Evolutionary conservation across 108 stramenopile genomes (phyloP).

Genomic region (Bacterosira constricta): DNA sequence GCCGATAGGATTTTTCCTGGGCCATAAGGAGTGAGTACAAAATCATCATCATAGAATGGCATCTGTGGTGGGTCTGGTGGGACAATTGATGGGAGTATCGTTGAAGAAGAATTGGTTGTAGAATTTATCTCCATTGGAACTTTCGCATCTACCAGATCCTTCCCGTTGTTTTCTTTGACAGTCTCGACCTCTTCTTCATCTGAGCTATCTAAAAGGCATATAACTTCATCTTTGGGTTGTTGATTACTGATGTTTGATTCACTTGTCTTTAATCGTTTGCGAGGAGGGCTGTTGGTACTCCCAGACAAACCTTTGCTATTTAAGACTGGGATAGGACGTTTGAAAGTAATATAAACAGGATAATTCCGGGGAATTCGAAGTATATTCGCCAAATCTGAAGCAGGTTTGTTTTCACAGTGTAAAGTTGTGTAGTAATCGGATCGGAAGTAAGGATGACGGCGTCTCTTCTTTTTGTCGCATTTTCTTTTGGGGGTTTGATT

Average conservation of each 20-base stretch:
- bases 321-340: background rate
- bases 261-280: background rate
- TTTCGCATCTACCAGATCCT: no score
- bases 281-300: background rate
- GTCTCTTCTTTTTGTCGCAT: background rate
- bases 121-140: no score
- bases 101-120: no score
- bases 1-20: conserved; percentile 29
- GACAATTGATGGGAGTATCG: background rate
- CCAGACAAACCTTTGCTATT: no score
- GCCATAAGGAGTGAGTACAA: conserved; percentile 41
- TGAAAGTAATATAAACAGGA: conserved; percentile 8
- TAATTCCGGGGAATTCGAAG: background rate
- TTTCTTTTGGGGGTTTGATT: background rate
- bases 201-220: conserved; percentile 37
- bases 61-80: conserved; percentile 22
- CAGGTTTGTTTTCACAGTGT: background rate
- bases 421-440: conserved; percentile 14
- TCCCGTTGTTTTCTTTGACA: background rate
- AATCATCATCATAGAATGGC: conserved; percentile 28
- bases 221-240: no score
- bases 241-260: background rate
- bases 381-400: background rate
- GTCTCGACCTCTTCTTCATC: conserved; percentile 35
- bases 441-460: conserved; percentile 2